Base-by-base conservation (phyloP, 495 filamentous ascomycete species). In the Parathielavia appendiculata region DNA sequence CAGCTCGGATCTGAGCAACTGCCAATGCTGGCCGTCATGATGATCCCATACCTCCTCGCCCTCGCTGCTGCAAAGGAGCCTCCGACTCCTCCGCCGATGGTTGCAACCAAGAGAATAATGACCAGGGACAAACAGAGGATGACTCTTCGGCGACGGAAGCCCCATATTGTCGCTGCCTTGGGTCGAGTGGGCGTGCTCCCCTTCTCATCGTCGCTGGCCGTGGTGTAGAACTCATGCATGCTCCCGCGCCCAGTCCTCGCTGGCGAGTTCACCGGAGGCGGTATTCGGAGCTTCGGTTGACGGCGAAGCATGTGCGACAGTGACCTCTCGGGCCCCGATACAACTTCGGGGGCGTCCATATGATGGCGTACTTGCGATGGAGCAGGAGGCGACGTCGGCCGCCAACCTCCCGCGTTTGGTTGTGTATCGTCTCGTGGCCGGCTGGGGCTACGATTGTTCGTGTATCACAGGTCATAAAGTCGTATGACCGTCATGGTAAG, bases 1-100 rank as follows among this genome's bases (percentile, higher is more conserved):
- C 13, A 11, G 38, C 35, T 19, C 26, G n/a, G n/a, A n/a, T n/a
- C n/a, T n/a, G n/a, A n/a, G n/a, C n/a, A n/a, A n/a, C n/a, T n/a
- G n/a, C n/a, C n/a, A n/a, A n/a, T n/a, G n/a, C n/a, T n/a, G n/a
- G n/a, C n/a, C n/a, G n/a, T n/a, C n/a, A n/a, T n/a, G n/a, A n/a
- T n/a, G n/a, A n/a, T n/a, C n/a, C n/a, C 34, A 22, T 51, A 53
- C 57, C 41, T 63, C n/a, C 50, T 32, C 23, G 55, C 49, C 10
- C 60, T 60, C 5, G 52, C 58, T 4, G 54, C 61, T 16, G 61
- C 61, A n/a, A 59, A 12, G 2, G 40, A 51, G 16, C 57, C 61
- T 6, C 52, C 56, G 1, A 59, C 48, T 8, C 61, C 61, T 17
- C 61, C 61, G 1, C 56, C 60, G n/a, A 63, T 48, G n/a, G 52